Conservation (phyloP, 352 stramenopile species). For the Globisporangium paroecandrum region DNA sequence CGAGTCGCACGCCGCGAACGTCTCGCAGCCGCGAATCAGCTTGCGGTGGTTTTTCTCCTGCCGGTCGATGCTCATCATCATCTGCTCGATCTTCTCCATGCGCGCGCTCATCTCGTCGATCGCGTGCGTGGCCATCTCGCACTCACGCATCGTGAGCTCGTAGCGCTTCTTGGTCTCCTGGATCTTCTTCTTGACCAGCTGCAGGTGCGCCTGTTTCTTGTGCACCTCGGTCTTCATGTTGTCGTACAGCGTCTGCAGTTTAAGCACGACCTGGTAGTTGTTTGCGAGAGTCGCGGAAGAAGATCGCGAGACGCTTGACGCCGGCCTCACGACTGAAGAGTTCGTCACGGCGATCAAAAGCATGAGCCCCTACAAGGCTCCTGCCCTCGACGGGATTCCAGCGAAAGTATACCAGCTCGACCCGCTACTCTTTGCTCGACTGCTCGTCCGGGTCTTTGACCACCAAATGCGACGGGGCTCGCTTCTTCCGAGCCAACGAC, state of each 20-base stretch:
- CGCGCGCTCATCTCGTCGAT: constrained; percentile 71
- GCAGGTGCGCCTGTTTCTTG: constrained; percentile 60
- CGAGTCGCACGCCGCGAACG: constrained; percentile 56
- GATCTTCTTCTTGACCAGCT: constrained; percentile 60
- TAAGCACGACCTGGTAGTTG: constrained; percentile 74
- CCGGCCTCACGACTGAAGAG: too few relatives aligned
- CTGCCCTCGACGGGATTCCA: too few relatives aligned
- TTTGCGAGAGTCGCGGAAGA: too few relatives aligned
- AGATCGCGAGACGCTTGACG: too few relatives aligned
- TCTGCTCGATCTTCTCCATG: constrained; percentile 61
- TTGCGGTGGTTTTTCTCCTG: constrained; percentile 75
- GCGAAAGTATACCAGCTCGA: too few relatives aligned
- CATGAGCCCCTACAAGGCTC: too few relatives aligned
- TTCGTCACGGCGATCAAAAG: too few relatives aligned
- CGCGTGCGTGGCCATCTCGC: constrained; percentile 71
- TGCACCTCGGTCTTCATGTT: constrained; percentile 52
- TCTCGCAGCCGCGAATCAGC: constrained; percentile 57
- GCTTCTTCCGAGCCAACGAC: too few relatives aligned
- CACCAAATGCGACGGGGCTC: too few relatives aligned
- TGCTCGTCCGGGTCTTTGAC: too few relatives aligned
- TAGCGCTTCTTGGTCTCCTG: constrained; percentile 58
- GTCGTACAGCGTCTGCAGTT: constrained; percentile 74
- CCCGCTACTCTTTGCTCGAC: too few relatives aligned
- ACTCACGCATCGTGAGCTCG: constrained; percentile 66
- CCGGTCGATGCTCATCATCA: constrained; percentile 57